These are phyloP conservation scores for Candida khao-thaluensis DNA, from an alignment of 805 yeast genomes.

Conservation along the genomic window DNA sequence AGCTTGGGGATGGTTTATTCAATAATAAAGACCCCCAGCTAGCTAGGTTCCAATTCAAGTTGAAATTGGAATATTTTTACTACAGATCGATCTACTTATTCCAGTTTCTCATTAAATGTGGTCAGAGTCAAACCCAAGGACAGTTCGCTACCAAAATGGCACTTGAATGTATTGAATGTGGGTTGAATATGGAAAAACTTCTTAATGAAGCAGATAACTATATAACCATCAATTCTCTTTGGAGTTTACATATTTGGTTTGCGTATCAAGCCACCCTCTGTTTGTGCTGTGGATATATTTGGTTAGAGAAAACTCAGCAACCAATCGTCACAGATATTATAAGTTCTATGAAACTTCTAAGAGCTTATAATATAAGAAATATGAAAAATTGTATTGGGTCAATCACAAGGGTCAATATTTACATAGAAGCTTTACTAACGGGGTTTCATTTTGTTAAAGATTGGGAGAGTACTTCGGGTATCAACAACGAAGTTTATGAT, in stretches of 20 bases:
- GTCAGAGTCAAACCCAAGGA: too few relatives aligned
- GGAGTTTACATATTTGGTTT: constrained; percentile 4
- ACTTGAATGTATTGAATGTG: not conserved
- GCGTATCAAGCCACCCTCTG: constrained; percentile 5
- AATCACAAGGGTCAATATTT: not conserved
- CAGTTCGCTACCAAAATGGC: not conserved
- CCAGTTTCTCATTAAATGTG: not conserved
- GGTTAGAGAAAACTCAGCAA: not conserved
- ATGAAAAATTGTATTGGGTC: constrained; percentile 3
- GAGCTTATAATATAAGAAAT: constrained; percentile 3
- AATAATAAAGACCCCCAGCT: not conserved
- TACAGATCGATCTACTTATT: not conserved
- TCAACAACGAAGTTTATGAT: too few relatives aligned
- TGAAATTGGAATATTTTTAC: constrained; percentile 1
- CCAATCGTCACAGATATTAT: not conserved
- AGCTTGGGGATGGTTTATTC: not conserved
- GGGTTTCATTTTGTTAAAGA: constrained; percentile 2
- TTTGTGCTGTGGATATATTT: constrained; percentile 1
- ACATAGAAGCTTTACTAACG: constrained; percentile 1
- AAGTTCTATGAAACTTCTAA: constrained; percentile 2
- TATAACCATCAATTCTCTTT: constrained; percentile 1
- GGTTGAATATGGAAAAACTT: not conserved
- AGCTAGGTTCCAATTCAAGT: too few relatives aligned
- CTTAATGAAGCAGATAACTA: not conserved
- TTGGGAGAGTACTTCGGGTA: too few relatives aligned